Evolutionary conservation across 2,329 filamentous ascomycete genomes (phyloP), one percentile per base, ranked within the genome.

Genomic region (Aureobasidium namibiae): DNA sequence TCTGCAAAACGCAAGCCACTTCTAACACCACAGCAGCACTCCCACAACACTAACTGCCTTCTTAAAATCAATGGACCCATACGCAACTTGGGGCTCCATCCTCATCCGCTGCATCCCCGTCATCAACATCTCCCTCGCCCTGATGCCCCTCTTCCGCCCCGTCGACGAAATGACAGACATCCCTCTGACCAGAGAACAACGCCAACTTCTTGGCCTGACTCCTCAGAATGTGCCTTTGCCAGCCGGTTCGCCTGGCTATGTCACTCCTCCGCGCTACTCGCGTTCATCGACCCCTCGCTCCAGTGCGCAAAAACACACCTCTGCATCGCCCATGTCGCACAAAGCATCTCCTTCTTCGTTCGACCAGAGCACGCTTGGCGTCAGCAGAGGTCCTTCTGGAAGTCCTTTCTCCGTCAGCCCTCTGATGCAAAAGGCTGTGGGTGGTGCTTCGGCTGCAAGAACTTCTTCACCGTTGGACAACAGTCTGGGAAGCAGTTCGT

Each of bases 161-260:
- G 80, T 80, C 65, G 94, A 97, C 72, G 82, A 91, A 63, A 81
- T 96, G 63, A 79, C 85, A 72, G 94, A 99, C 72, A 95, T 99
- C 53, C 85, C 92, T 62, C 82, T 99, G 65, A 96, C 92, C 0
- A 86, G 89, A n/a, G 85, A 86, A 13, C 94, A 97, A 76, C 88
- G 92, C 62, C 81, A 86, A 63, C 82, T 96, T 14, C 83, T 99
- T 54, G 92, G 91, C 49, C 83, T 99, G 3, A 82, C 87, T 39
- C 86, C 90, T 2, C 83, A 80, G 61, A 74, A 76, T 2, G 77
- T 82, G 2, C 82, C 87, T 0, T 71, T 75, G 0, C 88, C 86
- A 0, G 86, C 90, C 1, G 80, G 82, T 56, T 85, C 87, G 42
- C 82, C 82, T 60, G 50, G 50, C 26, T 95, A 89, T 73, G 85